These are phyloP conservation scores for Silene vulgaris DNA, from an alignment of 179 eudicot genomes.

Conservation along the genomic window DNA sequence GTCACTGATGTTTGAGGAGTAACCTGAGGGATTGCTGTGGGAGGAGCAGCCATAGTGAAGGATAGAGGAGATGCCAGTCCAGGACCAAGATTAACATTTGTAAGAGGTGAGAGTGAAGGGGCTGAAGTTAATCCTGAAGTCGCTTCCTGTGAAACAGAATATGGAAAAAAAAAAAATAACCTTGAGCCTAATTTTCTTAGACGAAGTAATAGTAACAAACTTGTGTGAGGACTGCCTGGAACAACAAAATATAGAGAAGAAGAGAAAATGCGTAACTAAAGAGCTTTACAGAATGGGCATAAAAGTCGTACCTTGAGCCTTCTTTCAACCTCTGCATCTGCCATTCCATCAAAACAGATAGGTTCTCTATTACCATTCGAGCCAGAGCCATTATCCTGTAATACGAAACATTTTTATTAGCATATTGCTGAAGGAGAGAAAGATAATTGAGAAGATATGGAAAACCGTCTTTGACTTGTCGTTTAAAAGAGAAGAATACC, in stretches of 20 bases:
- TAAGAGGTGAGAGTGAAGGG: slow-evolving; percentile 37
- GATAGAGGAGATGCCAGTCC: slow-evolving; percentile 50
- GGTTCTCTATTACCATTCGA: slow-evolving; percentile 57
- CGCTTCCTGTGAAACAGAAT: slow-evolving; percentile 56
- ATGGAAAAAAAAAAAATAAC: background rate
- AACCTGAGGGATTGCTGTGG: slow-evolving; percentile 45
- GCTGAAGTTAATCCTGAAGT: slow-evolving; percentile 46
- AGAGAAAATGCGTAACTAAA: no score
- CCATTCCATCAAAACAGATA: slow-evolving; percentile 69
- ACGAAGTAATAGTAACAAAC: no score
- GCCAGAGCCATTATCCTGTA: slow-evolving; percentile 65
- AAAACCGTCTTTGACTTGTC: background rate
- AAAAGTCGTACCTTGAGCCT: slow-evolving; percentile 62
- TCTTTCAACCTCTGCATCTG: slow-evolving; percentile 87
- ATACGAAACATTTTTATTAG: slow-evolving; percentile 11
- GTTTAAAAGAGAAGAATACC: slow-evolving; percentile 34
- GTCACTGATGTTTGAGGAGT: slow-evolving; percentile 47
- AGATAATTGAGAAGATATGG: slow-evolving; percentile 9
- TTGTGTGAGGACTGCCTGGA: no score
- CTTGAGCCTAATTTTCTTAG: background rate
- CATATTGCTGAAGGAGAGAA: background rate
- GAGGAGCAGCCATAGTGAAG: slow-evolving; percentile 40
- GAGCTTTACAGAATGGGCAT: background rate
- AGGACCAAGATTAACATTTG: slow-evolving; percentile 45
- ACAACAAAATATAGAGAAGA: no score